A percentile compares a stretch with the other conserved stretches of the same genome.
phyloP scores from a whole-genome alignment of 2,329 filamentous ascomycete genomes.

The Parastagonospora avenae region DNA sequence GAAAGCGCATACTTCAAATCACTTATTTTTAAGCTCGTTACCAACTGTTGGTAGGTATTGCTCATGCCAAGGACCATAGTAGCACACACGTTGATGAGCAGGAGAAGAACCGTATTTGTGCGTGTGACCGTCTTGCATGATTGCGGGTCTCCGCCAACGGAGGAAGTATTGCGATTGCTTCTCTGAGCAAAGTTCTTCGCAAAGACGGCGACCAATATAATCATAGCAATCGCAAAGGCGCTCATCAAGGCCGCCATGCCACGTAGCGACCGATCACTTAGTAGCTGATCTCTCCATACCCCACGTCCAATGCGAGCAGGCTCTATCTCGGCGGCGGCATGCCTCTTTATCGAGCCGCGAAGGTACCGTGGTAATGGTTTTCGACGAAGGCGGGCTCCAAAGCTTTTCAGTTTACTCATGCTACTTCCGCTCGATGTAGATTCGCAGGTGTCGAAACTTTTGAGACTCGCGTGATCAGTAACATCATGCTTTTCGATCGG shows the following conservation, averaged over 20 bases:
- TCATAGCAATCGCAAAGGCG: conserved; percentile 19
- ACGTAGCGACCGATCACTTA: conserved; percentile 35
- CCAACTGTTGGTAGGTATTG: conserved; percentile 41
- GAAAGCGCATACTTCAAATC: conserved; percentile 31
- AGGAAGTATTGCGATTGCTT: conserved; percentile 27
- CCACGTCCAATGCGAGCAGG: conserved; percentile 28
- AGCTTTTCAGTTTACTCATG: conserved; percentile 23
- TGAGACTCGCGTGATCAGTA: conserved; percentile 14
- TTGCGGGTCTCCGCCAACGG: conserved; percentile 22
- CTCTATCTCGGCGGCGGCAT: conserved; percentile 28
- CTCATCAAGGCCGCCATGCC: conserved; percentile 31
- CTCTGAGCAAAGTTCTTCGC: conserved; percentile 15
- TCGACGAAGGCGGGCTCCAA: conserved; percentile 20
- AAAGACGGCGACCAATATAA: conserved; percentile 24
- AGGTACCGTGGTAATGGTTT: conserved; percentile 23
- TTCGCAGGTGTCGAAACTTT: conserved; percentile 21
- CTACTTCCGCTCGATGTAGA: conserved; percentile 16
- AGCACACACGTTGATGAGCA: conserved; percentile 37
- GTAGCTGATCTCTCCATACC: conserved; percentile 36
- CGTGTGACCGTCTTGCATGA: conserved; percentile 24
- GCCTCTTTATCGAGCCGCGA: conserved; percentile 17
- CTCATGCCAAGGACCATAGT: conserved; percentile 41
- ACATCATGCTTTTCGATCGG: conserved; percentile 5
- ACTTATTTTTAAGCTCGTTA: conserved; percentile 30
- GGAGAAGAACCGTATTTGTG: conserved; percentile 27